Evolutionary conservation across 2,329 filamentous ascomycete genomes (phyloP).

Genomic region (Monosporascus sp.): DNA sequence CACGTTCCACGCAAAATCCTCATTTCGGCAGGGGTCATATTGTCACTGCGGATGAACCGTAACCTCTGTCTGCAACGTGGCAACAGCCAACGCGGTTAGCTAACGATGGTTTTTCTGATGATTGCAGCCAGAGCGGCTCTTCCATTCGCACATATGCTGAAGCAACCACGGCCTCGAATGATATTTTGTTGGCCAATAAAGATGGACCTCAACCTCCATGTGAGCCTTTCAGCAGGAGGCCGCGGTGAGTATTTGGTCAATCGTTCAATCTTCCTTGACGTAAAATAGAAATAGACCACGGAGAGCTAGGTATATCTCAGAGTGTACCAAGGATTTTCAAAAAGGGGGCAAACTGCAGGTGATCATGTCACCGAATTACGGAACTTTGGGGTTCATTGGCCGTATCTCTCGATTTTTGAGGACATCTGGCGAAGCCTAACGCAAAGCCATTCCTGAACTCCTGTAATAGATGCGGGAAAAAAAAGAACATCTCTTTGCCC

Average conservation of each 20-base stretch:
- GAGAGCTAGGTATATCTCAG: constrained; percentile 65
- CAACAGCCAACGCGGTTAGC: too few species aligned
- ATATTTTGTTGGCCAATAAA: constrained; percentile 54
- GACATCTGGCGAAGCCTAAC: constrained; percentile 35
- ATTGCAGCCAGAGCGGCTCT: too few species aligned
- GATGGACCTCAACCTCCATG: constrained; percentile 68
- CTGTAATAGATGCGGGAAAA: constrained; percentile 39
- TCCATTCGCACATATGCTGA: too few species aligned
- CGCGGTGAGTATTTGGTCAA: constrained; percentile 65
- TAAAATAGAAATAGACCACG: constrained; percentile 79
- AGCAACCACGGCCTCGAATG: constrained; percentile 7
- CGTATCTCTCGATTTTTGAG: constrained; percentile 30
- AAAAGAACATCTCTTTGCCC: constrained; percentile 29
- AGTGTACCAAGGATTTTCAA: constrained; percentile 68
- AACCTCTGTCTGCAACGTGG: too few species aligned
- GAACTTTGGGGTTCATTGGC: not conserved
- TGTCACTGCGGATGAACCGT: too few species aligned
- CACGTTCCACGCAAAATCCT: too few species aligned
- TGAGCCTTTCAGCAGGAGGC: constrained; percentile 42
- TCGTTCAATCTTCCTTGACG: constrained; percentile 66
- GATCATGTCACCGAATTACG: not conserved
- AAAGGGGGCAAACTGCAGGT: constrained; percentile 1
- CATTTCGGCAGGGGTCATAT: too few species aligned
- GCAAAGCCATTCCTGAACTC: constrained; percentile 51
- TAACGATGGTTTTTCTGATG: too few species aligned